Percentiles rank a stretch among this genome's conserved stretches.
Conservation (phyloP, 805 yeast genomes). For the Ogataea thermomethanolica region DNA sequence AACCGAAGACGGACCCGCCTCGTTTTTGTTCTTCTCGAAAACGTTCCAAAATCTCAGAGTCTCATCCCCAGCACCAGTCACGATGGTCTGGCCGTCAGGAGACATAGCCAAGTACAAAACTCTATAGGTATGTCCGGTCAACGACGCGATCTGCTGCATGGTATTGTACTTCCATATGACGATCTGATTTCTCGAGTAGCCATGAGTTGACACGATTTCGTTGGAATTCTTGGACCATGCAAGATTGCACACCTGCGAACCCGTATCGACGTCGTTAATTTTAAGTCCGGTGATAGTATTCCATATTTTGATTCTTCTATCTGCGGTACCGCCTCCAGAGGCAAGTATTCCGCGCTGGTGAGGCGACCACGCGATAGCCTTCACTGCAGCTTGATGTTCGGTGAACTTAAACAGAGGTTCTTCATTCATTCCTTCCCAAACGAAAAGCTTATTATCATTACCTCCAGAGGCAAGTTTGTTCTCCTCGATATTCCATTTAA, state of each 20-base stretch:
- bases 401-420: constrained; percentile 69
- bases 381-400: constrained; percentile 93
- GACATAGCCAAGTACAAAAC: constrained; percentile 86
- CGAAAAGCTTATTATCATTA: constrained; percentile 80
- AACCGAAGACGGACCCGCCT: constrained; percentile 57
- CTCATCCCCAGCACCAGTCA: constrained; percentile 98
- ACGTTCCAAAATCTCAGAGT: constrained; percentile 94
- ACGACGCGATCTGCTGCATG: constrained; percentile 88
- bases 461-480: constrained; percentile 95
- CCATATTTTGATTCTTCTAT: constrained; percentile 87
- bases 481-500: constrained; percentile 88
- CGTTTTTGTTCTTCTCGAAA: constrained; percentile 70
- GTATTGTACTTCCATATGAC: constrained; percentile 92
- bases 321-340: constrained; percentile 96
- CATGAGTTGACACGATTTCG: constrained; percentile 93
- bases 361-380: constrained; percentile 97
- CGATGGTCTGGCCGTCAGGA: constrained; percentile 95
- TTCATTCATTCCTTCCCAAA: constrained; percentile 79
- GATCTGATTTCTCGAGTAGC: constrained; percentile 85
- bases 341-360: constrained; percentile 93
- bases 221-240: constrained; percentile 90
- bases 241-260: constrained; percentile 93
- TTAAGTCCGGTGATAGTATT: constrained; percentile 77
- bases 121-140: constrained; percentile 92
- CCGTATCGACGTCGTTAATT: constrained; percentile 82